A percentile compares a stretch with the other conserved stretches of the same genome.
Evolutionary conservation across 78 protist genomes (phyloP).

Genomic region (Emiliania huxleyi): DNA sequence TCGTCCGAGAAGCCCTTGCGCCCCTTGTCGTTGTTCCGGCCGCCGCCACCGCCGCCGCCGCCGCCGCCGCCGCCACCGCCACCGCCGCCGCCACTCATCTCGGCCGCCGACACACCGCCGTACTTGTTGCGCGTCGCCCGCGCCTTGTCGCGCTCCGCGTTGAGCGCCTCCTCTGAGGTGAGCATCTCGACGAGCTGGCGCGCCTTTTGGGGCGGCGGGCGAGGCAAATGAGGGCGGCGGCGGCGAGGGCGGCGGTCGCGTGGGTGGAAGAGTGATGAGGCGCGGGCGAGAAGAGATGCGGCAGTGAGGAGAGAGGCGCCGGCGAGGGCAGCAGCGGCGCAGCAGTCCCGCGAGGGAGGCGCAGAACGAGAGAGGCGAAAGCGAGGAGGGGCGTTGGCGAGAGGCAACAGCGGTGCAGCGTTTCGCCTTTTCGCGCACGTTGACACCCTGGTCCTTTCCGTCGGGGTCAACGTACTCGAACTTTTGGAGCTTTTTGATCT

Average conservation of each 20-base stretch:
- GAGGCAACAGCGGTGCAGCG: no score
- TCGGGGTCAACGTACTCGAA: conserved; percentile 13
- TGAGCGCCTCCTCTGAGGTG: neutral
- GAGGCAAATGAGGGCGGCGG: no score
- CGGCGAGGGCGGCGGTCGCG: no score
- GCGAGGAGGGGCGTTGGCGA: no score
- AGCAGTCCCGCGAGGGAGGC: no score
- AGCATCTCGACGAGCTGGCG: neutral
- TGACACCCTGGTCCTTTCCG: conserved; percentile 41
- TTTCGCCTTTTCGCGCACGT: neutral
- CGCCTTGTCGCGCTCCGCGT: conserved; percentile 27
- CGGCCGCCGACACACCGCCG: neutral
- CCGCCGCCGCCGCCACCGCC: neutral
- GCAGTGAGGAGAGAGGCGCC: no score
- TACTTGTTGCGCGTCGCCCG: neutral
- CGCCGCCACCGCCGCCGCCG: neutral
- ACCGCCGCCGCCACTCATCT: neutral
- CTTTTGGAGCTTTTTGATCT: neutral
- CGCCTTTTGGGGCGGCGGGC: no score
- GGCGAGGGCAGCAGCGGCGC: no score
- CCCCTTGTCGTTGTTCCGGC: neutral
- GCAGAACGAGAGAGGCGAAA: no score
- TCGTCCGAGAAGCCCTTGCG: neutral
- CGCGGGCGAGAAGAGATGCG: no score
- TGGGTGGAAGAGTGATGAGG: no score